phyloP scores from a whole-genome alignment of 129 eudicot genomes.

The Flaveria sonorensis region DNA sequence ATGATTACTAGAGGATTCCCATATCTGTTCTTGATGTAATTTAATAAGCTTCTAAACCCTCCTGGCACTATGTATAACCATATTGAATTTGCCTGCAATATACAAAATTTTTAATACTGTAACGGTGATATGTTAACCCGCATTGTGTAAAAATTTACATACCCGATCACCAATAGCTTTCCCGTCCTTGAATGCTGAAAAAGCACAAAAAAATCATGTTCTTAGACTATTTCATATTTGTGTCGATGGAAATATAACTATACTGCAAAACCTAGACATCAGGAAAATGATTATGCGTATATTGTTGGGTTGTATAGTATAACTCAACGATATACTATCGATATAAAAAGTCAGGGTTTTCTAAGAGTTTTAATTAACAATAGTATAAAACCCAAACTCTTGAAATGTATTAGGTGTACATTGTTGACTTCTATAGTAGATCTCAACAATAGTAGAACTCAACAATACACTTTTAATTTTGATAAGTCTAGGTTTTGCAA shows the following conservation, averaged over 20 bases:
- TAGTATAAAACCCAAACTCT: background rate
- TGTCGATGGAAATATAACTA: background rate
- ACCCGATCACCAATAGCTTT: constrained; percentile 78
- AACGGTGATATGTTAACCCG: background rate
- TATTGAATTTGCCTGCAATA: constrained; percentile 81
- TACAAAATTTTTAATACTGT: background rate
- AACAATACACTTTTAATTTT: background rate
- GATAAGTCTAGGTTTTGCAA: background rate
- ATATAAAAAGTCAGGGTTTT: background rate
- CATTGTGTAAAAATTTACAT: constrained; percentile 12
- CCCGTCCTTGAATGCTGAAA: constrained; percentile 64
- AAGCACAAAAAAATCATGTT: background rate
- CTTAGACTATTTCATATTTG: background rate
- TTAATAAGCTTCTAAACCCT: constrained; percentile 79
- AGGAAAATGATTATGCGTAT: background rate
- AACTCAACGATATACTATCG: background rate
- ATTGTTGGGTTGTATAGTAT: background rate
- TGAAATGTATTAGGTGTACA: background rate
- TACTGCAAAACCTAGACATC: background rate
- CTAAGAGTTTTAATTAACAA: background rate
- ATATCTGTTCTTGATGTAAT: constrained; percentile 73
- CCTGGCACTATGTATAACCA: constrained; percentile 94
- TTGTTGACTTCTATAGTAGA: background rate
- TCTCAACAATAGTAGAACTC: too few species aligned
- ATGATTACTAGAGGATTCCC: constrained; percentile 79